Evolutionary conservation across 805 yeast genomes (phyloP).

Genomic region (Ogataea salicorniae): DNA sequence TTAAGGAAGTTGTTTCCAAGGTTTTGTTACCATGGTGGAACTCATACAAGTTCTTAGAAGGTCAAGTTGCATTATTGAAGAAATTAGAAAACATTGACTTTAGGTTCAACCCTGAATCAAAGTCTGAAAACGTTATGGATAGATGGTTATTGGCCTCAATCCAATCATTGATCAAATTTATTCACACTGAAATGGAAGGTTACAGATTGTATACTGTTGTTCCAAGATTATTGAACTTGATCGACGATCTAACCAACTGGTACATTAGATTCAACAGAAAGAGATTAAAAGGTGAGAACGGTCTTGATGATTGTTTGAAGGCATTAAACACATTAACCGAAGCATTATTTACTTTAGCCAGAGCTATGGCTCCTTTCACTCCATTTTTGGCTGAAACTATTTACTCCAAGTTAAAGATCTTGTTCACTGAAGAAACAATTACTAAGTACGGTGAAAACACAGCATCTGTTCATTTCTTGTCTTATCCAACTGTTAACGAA

Average conservation of each 20-base stretch:
- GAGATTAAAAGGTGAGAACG: conserved; percentile 94
- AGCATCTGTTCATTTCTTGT: conserved; percentile 88
- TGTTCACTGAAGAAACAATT: conserved; percentile 57
- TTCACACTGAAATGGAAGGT: conserved; percentile 84
- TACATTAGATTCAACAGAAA: conserved; percentile 97
- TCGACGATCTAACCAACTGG: conserved; percentile 97
- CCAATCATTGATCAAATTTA: conserved; percentile 81
- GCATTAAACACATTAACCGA: conserved; percentile 91
- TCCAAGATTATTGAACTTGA: conserved; percentile 80
- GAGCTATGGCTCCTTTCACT: conserved; percentile 99
- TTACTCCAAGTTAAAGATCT: conserved; percentile 66
- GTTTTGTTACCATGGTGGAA: conserved; percentile 99
- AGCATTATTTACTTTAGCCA: conserved; percentile 78
- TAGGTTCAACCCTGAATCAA: conserved; percentile 58
- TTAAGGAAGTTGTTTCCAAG: conserved; percentile 92
- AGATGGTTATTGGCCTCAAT: conserved; percentile 95
- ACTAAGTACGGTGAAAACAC: conserved; percentile 46
- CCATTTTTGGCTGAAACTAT: conserved; percentile 92
- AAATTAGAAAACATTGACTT: conserved; percentile 70
- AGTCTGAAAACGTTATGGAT: conserved; percentile 90
- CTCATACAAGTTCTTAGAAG: conserved; percentile 93
- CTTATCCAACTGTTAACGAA: conserved; percentile 80
- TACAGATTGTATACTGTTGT: conserved; percentile 95
- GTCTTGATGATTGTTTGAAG: conserved; percentile 73
- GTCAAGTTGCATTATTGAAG: conserved; percentile 79